Base-by-base conservation (phyloP, 306 rosid species). In the Quercus aquifolioides region DNA sequence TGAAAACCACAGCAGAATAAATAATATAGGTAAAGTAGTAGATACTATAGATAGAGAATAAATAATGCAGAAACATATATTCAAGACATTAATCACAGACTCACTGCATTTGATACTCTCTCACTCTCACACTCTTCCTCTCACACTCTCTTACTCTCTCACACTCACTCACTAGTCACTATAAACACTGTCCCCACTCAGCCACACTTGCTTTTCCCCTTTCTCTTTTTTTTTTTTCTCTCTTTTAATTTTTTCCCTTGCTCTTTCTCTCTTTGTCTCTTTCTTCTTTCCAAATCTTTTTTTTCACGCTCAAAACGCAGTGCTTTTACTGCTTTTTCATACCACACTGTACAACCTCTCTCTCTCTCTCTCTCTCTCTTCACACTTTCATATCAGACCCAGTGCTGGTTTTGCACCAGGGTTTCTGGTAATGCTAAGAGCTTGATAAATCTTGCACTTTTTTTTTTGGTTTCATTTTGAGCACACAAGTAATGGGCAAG, bases 401-500 rank as follows among this genome's bases (percentile, higher is more conserved):
- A 62, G 58, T 55, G 51, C 77, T 78, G 59, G 60, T 69, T 20
- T 74, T 83, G 89, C 77, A 63, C 74, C 86, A 84, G 95, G 89
- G 89, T 80, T 88, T 77, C 55, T 56, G 28, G 79, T 88, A 83
- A 88, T 88, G 89, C 79, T 69, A 64, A 57, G 41, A 62, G 85
- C 80, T 83, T 71, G 1, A 0, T 12, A 38, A 84, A 74, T 64
- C 85, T 41, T 68, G 77, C 65, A 4, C 41, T 65, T 52, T 41
- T 41, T 41, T 18, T 38, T 23, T 38, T 55, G 55, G 15, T 81
- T 83, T 80, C 83, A 15, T 74, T 73, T 58, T 71, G 73, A 46
- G 56, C 6, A 58, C 31, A 5, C 63, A 46, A 75, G 46, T 71
- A 75, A 94, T 94, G 98, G 90, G 82, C 83, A 87, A 78, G 80